A percentile compares a stretch with the other conserved stretches of the same genome.
Conservation (phyloP, 805 yeast species). For the Kluyveromyces siamensis region DNA sequence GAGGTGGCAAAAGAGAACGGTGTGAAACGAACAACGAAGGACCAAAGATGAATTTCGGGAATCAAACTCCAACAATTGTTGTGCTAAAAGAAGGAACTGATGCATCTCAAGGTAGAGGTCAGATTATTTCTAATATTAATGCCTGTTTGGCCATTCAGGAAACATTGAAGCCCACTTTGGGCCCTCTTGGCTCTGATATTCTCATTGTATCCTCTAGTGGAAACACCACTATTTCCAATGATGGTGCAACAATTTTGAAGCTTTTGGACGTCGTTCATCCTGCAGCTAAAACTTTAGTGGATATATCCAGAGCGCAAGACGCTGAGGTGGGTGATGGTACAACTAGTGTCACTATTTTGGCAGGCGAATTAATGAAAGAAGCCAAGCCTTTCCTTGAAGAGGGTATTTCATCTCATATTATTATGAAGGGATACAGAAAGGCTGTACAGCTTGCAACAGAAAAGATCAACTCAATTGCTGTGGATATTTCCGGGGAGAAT, state of each 20-base stretch:
- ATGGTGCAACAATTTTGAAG: constrained; percentile 93
- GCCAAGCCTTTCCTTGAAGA: constrained; percentile 88
- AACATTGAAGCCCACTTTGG: constrained; percentile 86
- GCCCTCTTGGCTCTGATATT: constrained; percentile 96
- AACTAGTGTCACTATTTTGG: constrained; percentile 86
- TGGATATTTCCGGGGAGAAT: constrained; percentile 46
- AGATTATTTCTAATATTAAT: constrained; percentile 87
- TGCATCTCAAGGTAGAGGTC: constrained; percentile 93
- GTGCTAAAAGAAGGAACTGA: constrained; percentile 98
- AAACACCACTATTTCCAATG: constrained; percentile 91
- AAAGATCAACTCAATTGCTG: constrained; percentile 65
- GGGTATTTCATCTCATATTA: constrained; percentile 86
- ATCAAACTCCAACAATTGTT: constrained; percentile 96
- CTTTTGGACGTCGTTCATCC: constrained; percentile 95
- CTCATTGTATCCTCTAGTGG: constrained; percentile 77
- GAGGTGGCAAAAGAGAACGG: constrained; percentile 1
- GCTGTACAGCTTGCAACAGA: constrained; percentile 73
- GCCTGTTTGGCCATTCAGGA: constrained; percentile 97
- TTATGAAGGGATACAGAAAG: constrained; percentile 76
- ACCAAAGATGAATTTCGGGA: constrained; percentile 69
- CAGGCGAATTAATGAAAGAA: constrained; percentile 91
- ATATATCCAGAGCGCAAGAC: constrained; percentile 91
- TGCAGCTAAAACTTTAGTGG: constrained; percentile 93
- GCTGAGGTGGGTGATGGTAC: constrained; percentile 99
- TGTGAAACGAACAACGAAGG: background rate